Evolutionary conservation across 139 green algal genomes (phyloP), one percentile per base, ranked within the genome.

Genomic region (Auxenochlorella pyrenoidosa): DNA sequence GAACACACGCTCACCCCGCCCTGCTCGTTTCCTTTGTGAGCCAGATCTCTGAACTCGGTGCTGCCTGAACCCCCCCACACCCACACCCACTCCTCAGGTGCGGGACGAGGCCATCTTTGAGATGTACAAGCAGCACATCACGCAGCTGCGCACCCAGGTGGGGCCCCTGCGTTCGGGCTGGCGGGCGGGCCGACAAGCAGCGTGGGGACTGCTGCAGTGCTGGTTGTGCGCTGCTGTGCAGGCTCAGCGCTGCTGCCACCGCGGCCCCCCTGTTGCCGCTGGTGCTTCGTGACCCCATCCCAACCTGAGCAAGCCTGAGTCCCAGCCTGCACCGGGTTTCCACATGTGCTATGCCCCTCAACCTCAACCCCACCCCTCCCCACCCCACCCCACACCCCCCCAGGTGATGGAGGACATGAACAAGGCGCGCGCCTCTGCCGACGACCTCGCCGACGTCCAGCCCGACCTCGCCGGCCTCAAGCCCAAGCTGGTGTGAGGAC

Each of bases 41-140:
- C n/a, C n/a, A n/a, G n/a, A n/a, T n/a, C n/a, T n/a, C n/a, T n/a
- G n/a, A n/a, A n/a, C n/a, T n/a, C n/a, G n/a, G n/a, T n/a, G n/a
- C n/a, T n/a, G n/a, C n/a, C n/a, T n/a, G n/a, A n/a, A n/a, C n/a
- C n/a, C n/a, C n/a, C n/a, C n/a, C 13, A 63, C 1, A 28, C 70
- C 36, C 34, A n/a, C 21, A 47, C 70, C 21, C 13, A n/a, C 5
- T 13, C 34, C 75, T 44, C 19, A 59, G 68, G 87, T 94, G 28
- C 86, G 88, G 65, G 75, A 94, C 34, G 85, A 94, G 54, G 85
- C 90, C 21, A 85, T 92, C 36, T 75, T 93, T 54, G 91, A 94
- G 22, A 91, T 93, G 90, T 91, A 91, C 84, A 90, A 87, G 84
- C 72, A 85, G 51, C 88, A 91, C 68, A 85, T 91, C 71, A 47